Percentiles rank a stretch among this genome's conserved stretches.
These are phyloP conservation scores for Colletotrichum godetiae DNA, from an alignment of 2,329 filamentous ascomycete species.

Conservation along the genomic window DNA sequence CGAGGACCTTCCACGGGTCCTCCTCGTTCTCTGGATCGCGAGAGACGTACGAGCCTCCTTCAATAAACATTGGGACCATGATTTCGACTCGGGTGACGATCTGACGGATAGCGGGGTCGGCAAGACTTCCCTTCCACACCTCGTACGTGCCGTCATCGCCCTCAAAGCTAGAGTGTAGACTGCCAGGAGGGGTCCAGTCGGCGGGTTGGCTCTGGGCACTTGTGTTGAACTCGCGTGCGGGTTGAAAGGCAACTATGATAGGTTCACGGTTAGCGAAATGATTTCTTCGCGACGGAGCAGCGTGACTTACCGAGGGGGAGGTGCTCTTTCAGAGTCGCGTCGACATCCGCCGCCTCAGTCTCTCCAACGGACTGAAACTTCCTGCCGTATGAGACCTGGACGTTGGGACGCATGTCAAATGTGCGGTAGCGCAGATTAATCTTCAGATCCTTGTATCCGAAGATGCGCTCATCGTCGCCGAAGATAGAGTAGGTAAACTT, in stretches of 20 bases:
- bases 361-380: conserved; percentile 78
- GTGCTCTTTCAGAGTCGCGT: conserved; percentile 71
- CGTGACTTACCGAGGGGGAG: conserved; percentile 71
- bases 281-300: neutral
- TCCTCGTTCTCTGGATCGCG: conserved; percentile 54
- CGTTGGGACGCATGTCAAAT: conserved; percentile 80
- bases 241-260: conserved; percentile 72
- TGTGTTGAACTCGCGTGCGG: conserved; percentile 69
- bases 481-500: conserved; percentile 93
- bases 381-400: conserved; percentile 77
- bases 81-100: conserved; percentile 86
- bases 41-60: conserved; percentile 84
- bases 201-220: conserved; percentile 50
- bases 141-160: conserved; percentile 76
- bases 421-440: conserved; percentile 77
- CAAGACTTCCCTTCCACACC: conserved; percentile 83
- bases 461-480: conserved; percentile 90
- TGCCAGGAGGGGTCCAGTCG: conserved; percentile 79
- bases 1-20: conserved; percentile 35
- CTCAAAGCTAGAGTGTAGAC: conserved; percentile 73
- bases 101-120: conserved; percentile 75
- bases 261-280: neutral
- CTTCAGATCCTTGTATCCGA: conserved; percentile 86
- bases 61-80: conserved; percentile 87
- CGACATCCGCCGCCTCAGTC: conserved; percentile 76